Evolutionary conservation across 768 basidiomycete genomes (phyloP), one percentile per base, ranked within the genome.

Genomic region (Clitopilus passeckerianus): DNA sequence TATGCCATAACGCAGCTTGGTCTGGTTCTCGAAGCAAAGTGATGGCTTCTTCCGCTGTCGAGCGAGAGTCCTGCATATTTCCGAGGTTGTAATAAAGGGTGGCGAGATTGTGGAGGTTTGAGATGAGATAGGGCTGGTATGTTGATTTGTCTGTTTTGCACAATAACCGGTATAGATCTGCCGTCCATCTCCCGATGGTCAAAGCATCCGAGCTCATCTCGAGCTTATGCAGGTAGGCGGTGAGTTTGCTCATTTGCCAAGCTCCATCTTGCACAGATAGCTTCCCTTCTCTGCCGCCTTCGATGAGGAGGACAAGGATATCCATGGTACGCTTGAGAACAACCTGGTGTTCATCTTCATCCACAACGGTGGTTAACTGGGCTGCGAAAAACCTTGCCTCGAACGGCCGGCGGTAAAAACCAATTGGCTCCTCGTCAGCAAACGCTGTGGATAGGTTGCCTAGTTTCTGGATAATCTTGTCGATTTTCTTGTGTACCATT

Each of bases 151-250:
- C 44, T 8, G 55, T 57, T 20, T 54, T 34, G 16, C 54, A 57
- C 24, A 64, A 18, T 16, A 58, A 56, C 30, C 61, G 56, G 33
- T 59, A 64, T 46, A 64, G 58, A 16, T 59, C 59, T n/a, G 56
- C 63, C 6, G 63, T 64, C 63, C 63, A 64, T 12, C 12, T 46
- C 6, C 60, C 61, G 41, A 64, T 64, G 1, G 56, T 53, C 34
- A 57, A 52, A 22, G 63, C 63, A 46, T 64, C 60, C 7, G 61
- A 59, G 57, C 61, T 59, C 63, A 64, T 64, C 30, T 62, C 61
- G 10, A 64, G 61, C 23, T 35, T 53, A 23, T 61, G 43, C 18
- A 64, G 43, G 30, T 34, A 58, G 46, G 61, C 59, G 9, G 61
- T 56, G 27, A 61, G 61, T 34, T 61, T 59, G 44, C 61, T 56